These are phyloP conservation scores for Exidia glandulosa DNA, from an alignment of 768 basidiomycete genomes.

Conservation along the genomic window DNA sequence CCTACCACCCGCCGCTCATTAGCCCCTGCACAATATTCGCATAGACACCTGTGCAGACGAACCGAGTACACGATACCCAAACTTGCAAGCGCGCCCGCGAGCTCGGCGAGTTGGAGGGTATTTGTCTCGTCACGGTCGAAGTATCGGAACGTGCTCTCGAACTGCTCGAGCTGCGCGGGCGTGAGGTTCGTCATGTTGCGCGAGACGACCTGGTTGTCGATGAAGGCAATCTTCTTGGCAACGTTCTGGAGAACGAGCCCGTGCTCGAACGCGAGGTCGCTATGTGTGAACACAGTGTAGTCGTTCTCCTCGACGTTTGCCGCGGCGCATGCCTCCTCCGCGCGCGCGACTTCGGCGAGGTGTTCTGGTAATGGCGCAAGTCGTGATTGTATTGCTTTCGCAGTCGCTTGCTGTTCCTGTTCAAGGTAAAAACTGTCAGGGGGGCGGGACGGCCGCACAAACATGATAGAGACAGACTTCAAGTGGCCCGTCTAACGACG, in stretches of 20 bases:
- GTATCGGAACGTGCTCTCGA: constrained; percentile 94
- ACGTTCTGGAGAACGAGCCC: constrained; percentile 72
- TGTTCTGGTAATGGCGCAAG: constrained; percentile 54
- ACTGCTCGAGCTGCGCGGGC: constrained; percentile 91
- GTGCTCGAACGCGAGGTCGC: constrained; percentile 85
- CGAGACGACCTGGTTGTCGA: constrained; percentile 95
- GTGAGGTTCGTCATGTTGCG: constrained; percentile 90
- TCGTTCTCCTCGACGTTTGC: constrained; percentile 98
- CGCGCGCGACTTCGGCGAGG: constrained; percentile 30
- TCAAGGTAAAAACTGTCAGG: not conserved
- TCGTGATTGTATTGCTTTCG: constrained; percentile 51
- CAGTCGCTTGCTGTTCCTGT: constrained; percentile 65
- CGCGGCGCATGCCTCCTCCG: constrained; percentile 65
- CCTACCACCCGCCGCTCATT: constrained; percentile 28
- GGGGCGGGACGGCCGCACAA: not conserved
- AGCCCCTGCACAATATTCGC: not conserved
- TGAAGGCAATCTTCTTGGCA: constrained; percentile 85
- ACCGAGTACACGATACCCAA: constrained; percentile 89
- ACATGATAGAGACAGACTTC: constrained; percentile 47
- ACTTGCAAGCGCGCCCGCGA: constrained; percentile 90
- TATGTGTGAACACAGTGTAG: constrained; percentile 79
- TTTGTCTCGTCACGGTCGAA: constrained; percentile 92
- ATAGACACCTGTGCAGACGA: constrained; percentile 11
- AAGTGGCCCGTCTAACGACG: constrained; percentile 61
- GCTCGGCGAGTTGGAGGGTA: constrained; percentile 71